Evolutionary conservation across 2,329 filamentous ascomycete species (phyloP).

Genomic region (Drechslera avenae): DNA sequence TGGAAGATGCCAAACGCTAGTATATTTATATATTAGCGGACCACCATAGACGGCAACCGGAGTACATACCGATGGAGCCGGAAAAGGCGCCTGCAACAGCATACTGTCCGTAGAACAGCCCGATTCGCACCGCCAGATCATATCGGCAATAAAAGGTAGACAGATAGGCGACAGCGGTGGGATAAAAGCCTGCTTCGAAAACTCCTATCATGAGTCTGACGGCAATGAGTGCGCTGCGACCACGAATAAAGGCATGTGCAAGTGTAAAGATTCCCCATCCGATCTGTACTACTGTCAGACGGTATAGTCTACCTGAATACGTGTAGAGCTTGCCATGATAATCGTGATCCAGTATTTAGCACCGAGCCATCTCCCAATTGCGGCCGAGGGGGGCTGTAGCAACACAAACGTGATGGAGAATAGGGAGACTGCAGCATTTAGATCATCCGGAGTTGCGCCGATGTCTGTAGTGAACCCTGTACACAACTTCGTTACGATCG

Average conservation of each 20-base stretch:
- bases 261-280: constrained; percentile 33
- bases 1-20: constrained; percentile 53
- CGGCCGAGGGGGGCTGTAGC: constrained; percentile 28
- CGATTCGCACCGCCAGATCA: constrained; percentile 52
- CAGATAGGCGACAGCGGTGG: constrained; percentile 59
- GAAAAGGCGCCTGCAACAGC: constrained; percentile 51
- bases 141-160: constrained; percentile 55
- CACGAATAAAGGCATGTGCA: constrained; percentile 30
- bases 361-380: constrained; percentile 28
- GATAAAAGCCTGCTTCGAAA: constrained; percentile 61
- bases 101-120: constrained; percentile 52
- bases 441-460: constrained; percentile 25
- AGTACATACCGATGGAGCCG: constrained; percentile 42
- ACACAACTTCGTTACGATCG: neutral
- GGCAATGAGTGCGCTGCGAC: constrained; percentile 23
- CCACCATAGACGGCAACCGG: neutral
- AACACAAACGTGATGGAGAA: constrained; percentile 35
- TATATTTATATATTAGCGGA: neutral
- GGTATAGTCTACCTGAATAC: neutral
- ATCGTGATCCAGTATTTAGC: constrained; percentile 26
- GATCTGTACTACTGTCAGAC: constrained; percentile 17
- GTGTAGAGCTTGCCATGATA: constrained; percentile 20
- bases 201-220: constrained; percentile 45
- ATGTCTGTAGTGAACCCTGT: constrained; percentile 31
- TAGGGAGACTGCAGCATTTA: constrained; percentile 33